Conservation (phyloP, 768 basidiomycete genomes). For the Suillus lakei region DNA sequence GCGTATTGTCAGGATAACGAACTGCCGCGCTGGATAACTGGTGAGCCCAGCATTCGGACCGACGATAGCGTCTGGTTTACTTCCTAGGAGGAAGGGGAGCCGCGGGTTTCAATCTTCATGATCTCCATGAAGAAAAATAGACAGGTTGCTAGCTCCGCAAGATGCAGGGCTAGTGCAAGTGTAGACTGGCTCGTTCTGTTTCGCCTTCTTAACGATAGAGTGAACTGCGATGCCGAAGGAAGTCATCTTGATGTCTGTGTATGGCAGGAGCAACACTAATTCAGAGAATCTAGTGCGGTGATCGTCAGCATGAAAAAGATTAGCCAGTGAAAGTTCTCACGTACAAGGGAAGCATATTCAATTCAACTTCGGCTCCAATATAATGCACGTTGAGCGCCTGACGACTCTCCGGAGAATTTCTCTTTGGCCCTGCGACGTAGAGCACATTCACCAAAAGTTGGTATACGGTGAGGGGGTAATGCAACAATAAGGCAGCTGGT, state of each 20-base stretch:
- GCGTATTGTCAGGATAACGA: constrained; percentile 36
- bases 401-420: constrained; percentile 24
- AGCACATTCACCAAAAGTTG: constrained; percentile 41
- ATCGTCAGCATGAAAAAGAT: neutral
- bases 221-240: constrained; percentile 43
- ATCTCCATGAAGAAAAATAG: constrained; percentile 40
- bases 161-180: constrained; percentile 41
- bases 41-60: constrained; percentile 46
- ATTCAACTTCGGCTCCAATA: constrained; percentile 45
- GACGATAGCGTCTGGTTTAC: constrained; percentile 46
- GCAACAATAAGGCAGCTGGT: constrained; percentile 48
- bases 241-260: constrained; percentile 49
- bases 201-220: constrained; percentile 35
- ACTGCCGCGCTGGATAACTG: constrained; percentile 41
- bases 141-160: constrained; percentile 43
- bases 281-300: constrained; percentile 45
- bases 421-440: constrained; percentile 29
- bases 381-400: constrained; percentile 40
- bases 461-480: constrained; percentile 48
- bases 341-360: constrained; percentile 45
- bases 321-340: constrained; percentile 17
- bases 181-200: constrained; percentile 34
- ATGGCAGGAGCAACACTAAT: constrained; percentile 47
- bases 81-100: constrained; percentile 19
- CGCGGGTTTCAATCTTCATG: constrained; percentile 31